These are phyloP conservation scores for Rhynchosporium graminicola DNA, from an alignment of 2,329 filamentous ascomycete genomes.

Conservation along the genomic window DNA sequence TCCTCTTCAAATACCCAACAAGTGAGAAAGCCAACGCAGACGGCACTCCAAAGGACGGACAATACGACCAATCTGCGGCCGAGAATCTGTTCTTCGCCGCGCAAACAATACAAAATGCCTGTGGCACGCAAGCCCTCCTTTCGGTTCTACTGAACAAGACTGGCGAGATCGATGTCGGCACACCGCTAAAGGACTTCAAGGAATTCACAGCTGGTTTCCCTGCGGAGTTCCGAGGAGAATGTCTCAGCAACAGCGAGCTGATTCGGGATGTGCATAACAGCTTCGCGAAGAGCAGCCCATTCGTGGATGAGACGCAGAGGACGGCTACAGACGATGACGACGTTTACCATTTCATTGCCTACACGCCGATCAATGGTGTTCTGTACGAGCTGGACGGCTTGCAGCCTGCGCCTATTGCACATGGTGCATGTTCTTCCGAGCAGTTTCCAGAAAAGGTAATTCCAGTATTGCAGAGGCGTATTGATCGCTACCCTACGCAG, in stretches of 20 bases:
- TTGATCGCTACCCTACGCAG: slow-evolving; percentile 78
- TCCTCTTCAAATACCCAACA: slow-evolving; percentile 95
- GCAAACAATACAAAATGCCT: slow-evolving; percentile 98
- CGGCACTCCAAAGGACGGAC: slow-evolving; percentile 71
- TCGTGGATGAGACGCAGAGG: slow-evolving; percentile 85
- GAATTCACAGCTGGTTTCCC: slow-evolving; percentile 72
- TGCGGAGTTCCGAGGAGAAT: slow-evolving; percentile 66
- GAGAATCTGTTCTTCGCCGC: slow-evolving; percentile 88
- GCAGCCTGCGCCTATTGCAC: slow-evolving; percentile 87
- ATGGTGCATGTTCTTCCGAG: slow-evolving; percentile 70
- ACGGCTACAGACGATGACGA: slow-evolving; percentile 75
- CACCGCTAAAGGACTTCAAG: slow-evolving; percentile 64
- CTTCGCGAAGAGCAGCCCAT: slow-evolving; percentile 78
- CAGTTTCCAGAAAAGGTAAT: slow-evolving; percentile 81
- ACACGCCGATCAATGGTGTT: slow-evolving; percentile 75
- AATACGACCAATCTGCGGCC: slow-evolving; percentile 73
- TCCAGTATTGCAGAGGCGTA: slow-evolving; percentile 80
- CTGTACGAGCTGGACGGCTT: slow-evolving; percentile 96
- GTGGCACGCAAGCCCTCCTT: slow-evolving; percentile 92
- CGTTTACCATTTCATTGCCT: slow-evolving; percentile 97
- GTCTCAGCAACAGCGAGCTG: slow-evolving; percentile 64
- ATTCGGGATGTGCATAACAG: slow-evolving; percentile 69
- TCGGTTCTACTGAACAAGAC: slow-evolving; percentile 88
- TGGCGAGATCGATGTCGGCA: slow-evolving; percentile 60
- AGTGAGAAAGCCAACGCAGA: slow-evolving; percentile 61